Conservation (phyloP, 2,329 filamentous ascomycete species). For the Emmonsiellopsis sp. region DNA sequence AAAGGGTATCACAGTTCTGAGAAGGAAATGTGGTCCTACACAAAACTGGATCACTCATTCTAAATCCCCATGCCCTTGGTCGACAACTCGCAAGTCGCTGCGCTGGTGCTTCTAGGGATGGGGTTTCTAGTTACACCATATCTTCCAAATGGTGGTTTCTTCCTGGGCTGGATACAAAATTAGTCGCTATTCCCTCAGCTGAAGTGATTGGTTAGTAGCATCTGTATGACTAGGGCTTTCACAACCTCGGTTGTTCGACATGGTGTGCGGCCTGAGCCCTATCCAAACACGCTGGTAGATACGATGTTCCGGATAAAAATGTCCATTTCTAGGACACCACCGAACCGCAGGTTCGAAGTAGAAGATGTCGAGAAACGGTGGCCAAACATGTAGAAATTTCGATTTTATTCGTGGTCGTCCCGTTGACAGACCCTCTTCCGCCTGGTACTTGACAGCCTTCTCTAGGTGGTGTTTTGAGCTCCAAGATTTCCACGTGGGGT, state of each 20-base stretch:
- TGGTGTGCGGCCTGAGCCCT: conserved; percentile 22
- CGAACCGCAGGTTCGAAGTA: conserved; percentile 21
- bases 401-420: conserved; percentile 23
- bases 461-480: conserved; percentile 27
- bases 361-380: conserved; percentile 23
- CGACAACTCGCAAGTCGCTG: neutral
- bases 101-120: neutral
- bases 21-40: too few relatives aligned
- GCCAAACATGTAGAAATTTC: conserved; percentile 16
- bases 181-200: neutral
- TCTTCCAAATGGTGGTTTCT: neutral
- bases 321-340: conserved; percentile 11
- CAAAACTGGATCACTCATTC: too few relatives aligned
- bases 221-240: neutral
- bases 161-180: neutral
- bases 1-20: too few relatives aligned
- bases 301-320: neutral
- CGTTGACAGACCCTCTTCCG: conserved; percentile 18
- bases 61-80: neutral
- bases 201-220: neutral
- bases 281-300: conserved; percentile 24
- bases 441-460: conserved; percentile 21
- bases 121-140: neutral
- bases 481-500: conserved; percentile 22
- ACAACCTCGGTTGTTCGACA: too few relatives aligned